These are phyloP conservation scores for Tilletia caries DNA, from an alignment of 1,284 basidiomycete genomes.

Conservation along the genomic window DNA sequence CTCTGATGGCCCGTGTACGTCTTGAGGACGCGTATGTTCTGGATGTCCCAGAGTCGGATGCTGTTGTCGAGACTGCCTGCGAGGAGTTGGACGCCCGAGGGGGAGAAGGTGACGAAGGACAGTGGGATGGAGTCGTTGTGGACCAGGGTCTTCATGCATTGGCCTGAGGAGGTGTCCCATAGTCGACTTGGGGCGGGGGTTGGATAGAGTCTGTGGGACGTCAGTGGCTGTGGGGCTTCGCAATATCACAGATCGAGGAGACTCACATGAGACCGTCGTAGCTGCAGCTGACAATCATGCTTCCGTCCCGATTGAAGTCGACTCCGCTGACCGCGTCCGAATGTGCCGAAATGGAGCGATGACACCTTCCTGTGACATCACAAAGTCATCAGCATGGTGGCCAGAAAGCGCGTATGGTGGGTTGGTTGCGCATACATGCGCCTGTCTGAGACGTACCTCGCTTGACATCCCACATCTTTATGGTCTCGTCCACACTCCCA, in stretches of 20 bases:
- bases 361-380: slow-evolving; percentile 27
- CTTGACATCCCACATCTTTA: slow-evolving; percentile 91
- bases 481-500: slow-evolving; percentile 90
- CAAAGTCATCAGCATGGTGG: no score
- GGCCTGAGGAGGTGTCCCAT: slow-evolving; percentile 93
- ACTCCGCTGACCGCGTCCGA: slow-evolving; percentile 93
- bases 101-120: slow-evolving; percentile 81
- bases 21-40: slow-evolving; percentile 85
- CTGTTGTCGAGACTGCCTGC: slow-evolving; percentile 87
- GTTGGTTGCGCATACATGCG: not conserved
- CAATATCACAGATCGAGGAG: not conserved
- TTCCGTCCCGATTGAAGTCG: slow-evolving; percentile 88
- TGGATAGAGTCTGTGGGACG: not conserved
- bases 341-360: slow-evolving; percentile 69
- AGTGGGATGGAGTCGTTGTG: slow-evolving; percentile 93
- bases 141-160: slow-evolving; percentile 93
- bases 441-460: slow-evolving; percentile 60
- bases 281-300: slow-evolving; percentile 83
- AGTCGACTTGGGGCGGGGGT: slow-evolving; percentile 23
- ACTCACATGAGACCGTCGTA: slow-evolving; percentile 94
- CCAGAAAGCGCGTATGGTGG: not conserved
- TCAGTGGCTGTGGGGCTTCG: slow-evolving; percentile 18
- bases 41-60: slow-evolving; percentile 88
- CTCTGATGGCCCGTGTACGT: slow-evolving; percentile 82
- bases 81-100: slow-evolving; percentile 82